Evolutionary conservation across 2,329 filamentous ascomycete species (phyloP), one percentile per base, ranked within the genome.

Genomic region (Fusarium ramigenum): DNA sequence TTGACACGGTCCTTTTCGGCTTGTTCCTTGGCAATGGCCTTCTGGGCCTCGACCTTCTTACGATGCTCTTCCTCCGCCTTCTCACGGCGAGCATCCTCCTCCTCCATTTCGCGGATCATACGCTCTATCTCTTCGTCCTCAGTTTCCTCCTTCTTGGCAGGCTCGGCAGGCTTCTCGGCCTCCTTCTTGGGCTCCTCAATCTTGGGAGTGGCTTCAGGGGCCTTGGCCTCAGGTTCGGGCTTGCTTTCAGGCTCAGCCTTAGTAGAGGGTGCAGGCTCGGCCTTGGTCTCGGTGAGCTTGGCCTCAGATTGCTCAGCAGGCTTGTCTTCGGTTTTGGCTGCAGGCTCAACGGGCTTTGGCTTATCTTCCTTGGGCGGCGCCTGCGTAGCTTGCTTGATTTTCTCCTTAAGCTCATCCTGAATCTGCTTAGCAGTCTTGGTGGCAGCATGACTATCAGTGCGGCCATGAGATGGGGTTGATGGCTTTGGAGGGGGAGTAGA

Each of bases 401-500:
- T 92, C 80, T 93, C 91, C 82, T 93, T 92, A 79, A 95, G 93
- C 83, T 97, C 94, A 74, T 93, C 90, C 66, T 92, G 92, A 72
- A 94, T 94, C 83, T 97, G 93, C 80, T 96, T 93, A 40, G 90
- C 89, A 4, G 92, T 92, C 87, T 96, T 96, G 46, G 85, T 85
- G 30, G 86, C 86, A 25, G 84, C 81, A n/a, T 84, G 88, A 82
- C 92, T 95, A 58, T 97, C 94, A 21, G 90, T 87, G 46, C 93
- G 92, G 61, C 83, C 84, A 77, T 96, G 93, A 25, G 92, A 87
- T 25, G 91, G 87, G 47, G 89, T 95, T 15, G 89, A 85, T 6
- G 92, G 87, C 78, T 94, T 95, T 30, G 94, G 93, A 18, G 95
- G 94, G 14, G 94, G 93, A 9, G 94, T 96, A 7, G 93, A 91